These are phyloP conservation scores for Candida ulmi DNA, from an alignment of 805 yeast species.

Conservation along the genomic window DNA sequence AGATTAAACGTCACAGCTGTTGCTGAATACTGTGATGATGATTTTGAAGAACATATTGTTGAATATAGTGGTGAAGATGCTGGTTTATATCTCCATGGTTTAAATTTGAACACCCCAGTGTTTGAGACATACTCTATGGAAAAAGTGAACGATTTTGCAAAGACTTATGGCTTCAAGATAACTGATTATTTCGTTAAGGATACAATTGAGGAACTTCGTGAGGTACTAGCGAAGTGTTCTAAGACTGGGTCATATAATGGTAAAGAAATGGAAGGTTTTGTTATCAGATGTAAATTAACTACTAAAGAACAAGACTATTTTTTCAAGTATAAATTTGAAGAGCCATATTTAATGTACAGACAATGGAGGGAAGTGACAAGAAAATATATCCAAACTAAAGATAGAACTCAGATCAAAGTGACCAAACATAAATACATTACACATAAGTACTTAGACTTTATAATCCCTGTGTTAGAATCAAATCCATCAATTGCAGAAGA, in stretches of 20 bases:
- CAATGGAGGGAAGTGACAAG: slow-evolving; percentile 86
- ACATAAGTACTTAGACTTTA: slow-evolving; percentile 63
- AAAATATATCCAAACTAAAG: slow-evolving; percentile 33
- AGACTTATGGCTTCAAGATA: slow-evolving; percentile 62
- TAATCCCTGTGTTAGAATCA: slow-evolving; percentile 44
- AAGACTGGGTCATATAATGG: slow-evolving; percentile 66
- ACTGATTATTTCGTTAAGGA: slow-evolving; percentile 42
- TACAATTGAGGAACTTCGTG: slow-evolving; percentile 35
- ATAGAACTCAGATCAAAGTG: slow-evolving; percentile 32
- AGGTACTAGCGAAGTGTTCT: slow-evolving; percentile 50
- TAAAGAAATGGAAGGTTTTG: slow-evolving; percentile 89
- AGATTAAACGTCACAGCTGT: slow-evolving; percentile 69
- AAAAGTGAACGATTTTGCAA: slow-evolving; percentile 55
- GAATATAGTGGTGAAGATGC: slow-evolving; percentile 60
- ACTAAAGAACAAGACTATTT: slow-evolving; percentile 41
- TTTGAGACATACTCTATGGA: slow-evolving; percentile 65
- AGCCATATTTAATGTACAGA: slow-evolving; percentile 88
- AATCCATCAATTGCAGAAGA: slow-evolving; percentile 41
- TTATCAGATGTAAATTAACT: slow-evolving; percentile 54
- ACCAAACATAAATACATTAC: slow-evolving; percentile 56
- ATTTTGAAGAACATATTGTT: slow-evolving; percentile 89
- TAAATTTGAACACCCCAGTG: slow-evolving; percentile 59
- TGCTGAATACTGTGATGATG: slow-evolving; percentile 88
- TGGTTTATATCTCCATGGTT: slow-evolving; percentile 88
- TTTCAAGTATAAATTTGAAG: slow-evolving; percentile 92